Evolutionary conservation across 1,284 basidiomycete species (phyloP), one percentile per base, ranked within the genome.

Genomic region (Lignosus rhinocerotis): DNA sequence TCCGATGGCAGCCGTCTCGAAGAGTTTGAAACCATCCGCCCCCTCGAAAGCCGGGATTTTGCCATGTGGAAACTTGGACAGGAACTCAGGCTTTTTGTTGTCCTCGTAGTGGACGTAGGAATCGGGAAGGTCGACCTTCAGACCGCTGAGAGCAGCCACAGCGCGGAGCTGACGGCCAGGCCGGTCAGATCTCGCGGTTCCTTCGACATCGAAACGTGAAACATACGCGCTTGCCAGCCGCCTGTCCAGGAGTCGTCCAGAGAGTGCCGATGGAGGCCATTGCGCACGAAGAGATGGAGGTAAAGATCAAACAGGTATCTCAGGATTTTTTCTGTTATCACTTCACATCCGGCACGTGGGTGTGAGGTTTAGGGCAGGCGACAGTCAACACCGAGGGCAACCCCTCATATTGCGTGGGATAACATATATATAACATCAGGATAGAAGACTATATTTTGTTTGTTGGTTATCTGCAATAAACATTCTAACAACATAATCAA

Each of bases 31-130:
- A 60, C 94, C 94, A 73, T 96, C 87, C 44, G 80, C 75, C 53
- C 80, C 79, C 74, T 94, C 91, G 58, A 92, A 85, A 38, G 88
- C 88, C 43, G 96, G 96, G 67, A 96, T 85, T 80, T 92, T 93
- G 62, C 90, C 92, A 65, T 85, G 81, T 45, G 91, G 88, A 78
- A 93, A 94, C 74, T 94, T 94, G 65, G 80, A 71, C 54, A 88
- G 75, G 77, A 88, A 94, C 61, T 90, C 91, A 0, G 86, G 81
- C 65, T 84, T 84, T 73, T 87, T 88, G 83, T 95, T 94, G 74
- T 87, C 84, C 72, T 89, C 81, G 60, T 77, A 80, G 71, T 89
- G 87, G 66, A 80, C 81, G 72, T 90, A 91, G 62, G 62, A 68
- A 36, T 76, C 72, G 44, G 84, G 81, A 60, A 80, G 60, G 61